Evolutionary conservation across 108 stramenopile genomes (phyloP).

Genomic region (Nannochloropsis salina): DNA sequence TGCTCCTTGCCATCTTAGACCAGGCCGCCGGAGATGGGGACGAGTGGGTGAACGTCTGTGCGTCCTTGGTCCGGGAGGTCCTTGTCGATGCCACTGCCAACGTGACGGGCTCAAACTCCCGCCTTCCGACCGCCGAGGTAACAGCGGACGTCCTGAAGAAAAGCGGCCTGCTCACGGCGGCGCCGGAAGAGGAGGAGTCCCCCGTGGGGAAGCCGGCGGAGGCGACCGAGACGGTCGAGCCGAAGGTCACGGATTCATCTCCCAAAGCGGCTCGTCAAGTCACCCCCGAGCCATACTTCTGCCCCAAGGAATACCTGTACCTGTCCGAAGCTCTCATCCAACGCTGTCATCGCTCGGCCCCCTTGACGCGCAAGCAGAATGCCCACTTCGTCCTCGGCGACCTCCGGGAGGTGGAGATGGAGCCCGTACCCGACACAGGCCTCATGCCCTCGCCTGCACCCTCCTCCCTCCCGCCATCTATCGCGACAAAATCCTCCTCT

Average conservation of each 20-base stretch:
- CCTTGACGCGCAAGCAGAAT: not conserved
- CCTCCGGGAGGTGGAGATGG: not conserved
- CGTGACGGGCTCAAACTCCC: not conserved
- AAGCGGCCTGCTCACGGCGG: not conserved
- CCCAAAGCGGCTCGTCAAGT: not conserved
- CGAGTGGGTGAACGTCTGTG: constrained; percentile 2
- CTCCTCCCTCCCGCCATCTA: not conserved
- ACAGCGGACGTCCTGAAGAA: not conserved
- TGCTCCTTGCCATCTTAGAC: not conserved
- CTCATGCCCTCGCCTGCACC: not conserved
- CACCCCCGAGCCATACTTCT: not conserved
- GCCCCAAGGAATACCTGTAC: not conserved
- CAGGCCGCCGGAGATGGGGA: not conserved
- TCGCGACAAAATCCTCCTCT: not conserved
- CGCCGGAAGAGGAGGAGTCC: not conserved
- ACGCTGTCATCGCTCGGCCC: not conserved
- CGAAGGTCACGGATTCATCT: not conserved
- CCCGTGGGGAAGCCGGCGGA: not conserved
- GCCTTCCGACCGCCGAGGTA: not conserved
- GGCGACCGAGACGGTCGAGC: not conserved
- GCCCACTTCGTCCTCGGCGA: constrained; percentile 10
- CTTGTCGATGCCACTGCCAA: not conserved
- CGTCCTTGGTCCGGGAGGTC: not conserved
- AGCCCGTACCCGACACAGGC: not conserved
- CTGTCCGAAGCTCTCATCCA: constrained; percentile 8